Evolutionary conservation across 176 grass and related monocot genomes (phyloP).

Genomic region (Hyparrhenia diplandra): DNA sequence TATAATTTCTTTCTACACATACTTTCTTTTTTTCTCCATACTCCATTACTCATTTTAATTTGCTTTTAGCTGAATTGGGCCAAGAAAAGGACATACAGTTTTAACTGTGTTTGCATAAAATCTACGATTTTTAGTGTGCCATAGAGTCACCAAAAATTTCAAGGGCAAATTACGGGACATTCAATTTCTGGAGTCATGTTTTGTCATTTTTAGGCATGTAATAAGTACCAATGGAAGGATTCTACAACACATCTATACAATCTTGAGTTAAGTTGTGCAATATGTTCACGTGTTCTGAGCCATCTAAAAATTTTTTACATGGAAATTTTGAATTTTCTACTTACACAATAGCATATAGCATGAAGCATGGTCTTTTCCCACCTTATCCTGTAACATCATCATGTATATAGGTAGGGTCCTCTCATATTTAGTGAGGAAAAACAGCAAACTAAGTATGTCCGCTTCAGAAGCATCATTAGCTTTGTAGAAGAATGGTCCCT

Average conservation of each 20-base stretch:
- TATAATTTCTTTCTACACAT: neutral
- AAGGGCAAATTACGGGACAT: neutral
- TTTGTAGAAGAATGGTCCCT: too few relatives aligned
- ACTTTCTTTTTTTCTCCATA: neutral
- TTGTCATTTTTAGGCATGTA: neutral
- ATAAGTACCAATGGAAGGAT: neutral
- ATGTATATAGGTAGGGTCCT: too few relatives aligned
- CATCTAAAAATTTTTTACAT: neutral
- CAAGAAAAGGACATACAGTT: neutral
- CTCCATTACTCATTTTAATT: neutral
- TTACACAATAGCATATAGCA: neutral
- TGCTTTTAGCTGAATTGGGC: constrained; percentile 1
- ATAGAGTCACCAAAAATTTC: neutral
- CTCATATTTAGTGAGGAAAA: too few relatives aligned
- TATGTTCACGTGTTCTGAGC: neutral
- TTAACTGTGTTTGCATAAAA: neutral
- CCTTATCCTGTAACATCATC: too few relatives aligned
- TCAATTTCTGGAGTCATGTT: neutral
- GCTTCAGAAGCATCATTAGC: too few relatives aligned
- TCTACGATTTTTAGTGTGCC: neutral
- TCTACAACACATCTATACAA: neutral
- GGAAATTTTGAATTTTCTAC: neutral
- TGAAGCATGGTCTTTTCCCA: too few relatives aligned
- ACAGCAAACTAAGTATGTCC: too few relatives aligned
- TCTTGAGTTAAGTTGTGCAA: neutral